Base-by-base conservation (phyloP, 805 yeast genomes). In the Scheffersomyces lignosus region DNA sequence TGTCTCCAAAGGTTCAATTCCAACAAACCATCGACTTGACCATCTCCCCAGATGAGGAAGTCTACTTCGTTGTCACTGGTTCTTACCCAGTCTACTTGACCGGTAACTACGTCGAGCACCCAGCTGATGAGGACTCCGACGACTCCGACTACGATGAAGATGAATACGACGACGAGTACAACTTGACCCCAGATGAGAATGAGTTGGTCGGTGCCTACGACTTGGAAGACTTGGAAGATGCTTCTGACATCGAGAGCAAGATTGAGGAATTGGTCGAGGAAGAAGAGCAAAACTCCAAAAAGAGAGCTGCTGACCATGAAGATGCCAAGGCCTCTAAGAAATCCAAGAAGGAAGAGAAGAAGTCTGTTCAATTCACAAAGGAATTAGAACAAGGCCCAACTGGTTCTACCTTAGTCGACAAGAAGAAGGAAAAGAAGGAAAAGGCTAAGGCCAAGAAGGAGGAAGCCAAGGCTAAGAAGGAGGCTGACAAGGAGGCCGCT, bases 31-130 rank as follows among this genome's bases (percentile, higher is more conserved):
- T 93, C 39, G 97, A 93, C 59, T 70, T 93, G 48, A 87, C 95
- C 56, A 84, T 93, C 57, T 77, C 83, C 37, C 96, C 98, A 56
- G 91, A 82, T 56, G 99, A 93, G 71, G 96, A 90, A 59, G 88
- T 93, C 44, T 81, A 75, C 73, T 93, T 93, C 58, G 95, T 88
- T 58, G 97, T 87, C 40, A 85, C 96, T 44, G 99, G 99, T 59
- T 88, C 97, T 18, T 91, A 89, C 73, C 85, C 95, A 49, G 75
- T 93, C 49, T 95, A 91, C 64, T 72, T 93, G 54, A 75, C 87
- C 51, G 99, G 99, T 73, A 91, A 93, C 82, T 89, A 83, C 70
- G 83, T 93, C 58, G 95, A 87, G 66, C 96, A 90, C 67, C 97
- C 98, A 64, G 87, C 81, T 56, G 96, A 90, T 57, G 79, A 72